Evolutionary conservation across 345 rosid genomes (phyloP).

Genomic region (Camelina laxa): DNA sequence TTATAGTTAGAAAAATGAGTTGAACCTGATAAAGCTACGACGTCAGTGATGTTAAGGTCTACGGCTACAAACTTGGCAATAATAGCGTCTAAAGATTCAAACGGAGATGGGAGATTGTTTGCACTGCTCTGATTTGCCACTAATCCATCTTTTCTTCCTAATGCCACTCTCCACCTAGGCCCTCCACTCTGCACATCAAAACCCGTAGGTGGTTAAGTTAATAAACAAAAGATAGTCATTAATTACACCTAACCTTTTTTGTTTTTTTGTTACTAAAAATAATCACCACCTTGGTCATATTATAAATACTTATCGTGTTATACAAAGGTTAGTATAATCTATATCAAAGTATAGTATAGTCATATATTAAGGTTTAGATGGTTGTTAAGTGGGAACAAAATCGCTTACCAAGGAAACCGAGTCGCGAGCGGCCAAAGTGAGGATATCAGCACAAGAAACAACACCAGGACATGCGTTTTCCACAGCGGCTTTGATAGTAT

Average conservation of each 20-base stretch:
- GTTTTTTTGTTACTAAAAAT: background rate
- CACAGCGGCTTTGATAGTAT: slow-evolving; percentile 61
- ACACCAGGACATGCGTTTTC: slow-evolving; percentile 71
- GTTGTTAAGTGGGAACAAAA: background rate
- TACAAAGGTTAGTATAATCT: background rate
- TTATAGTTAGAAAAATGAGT: background rate
- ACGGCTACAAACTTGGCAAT: slow-evolving; percentile 60
- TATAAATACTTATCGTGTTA: background rate
- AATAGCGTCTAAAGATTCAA: slow-evolving; percentile 53
- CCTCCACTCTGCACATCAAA: slow-evolving; percentile 73
- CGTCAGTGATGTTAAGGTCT: slow-evolving; percentile 62
- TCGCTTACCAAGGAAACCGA: slow-evolving; percentile 65
- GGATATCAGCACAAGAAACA: slow-evolving; percentile 78
- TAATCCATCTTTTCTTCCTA: slow-evolving; percentile 81
- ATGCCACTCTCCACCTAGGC: slow-evolving; percentile 62
- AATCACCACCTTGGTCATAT: background rate
- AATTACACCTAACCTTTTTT: background rate
- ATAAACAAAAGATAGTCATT: background rate
- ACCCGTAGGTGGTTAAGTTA: background rate
- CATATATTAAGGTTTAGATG: background rate
- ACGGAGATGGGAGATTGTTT: slow-evolving; percentile 66
- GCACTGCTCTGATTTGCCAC: slow-evolving; percentile 66
- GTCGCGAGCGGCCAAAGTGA: slow-evolving; percentile 76
- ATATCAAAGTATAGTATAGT: background rate
- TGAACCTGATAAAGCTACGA: slow-evolving; percentile 71